These are phyloP conservation scores for Heliamphora pulchella DNA, from an alignment of 179 eudicot species.

Conservation along the genomic window DNA sequence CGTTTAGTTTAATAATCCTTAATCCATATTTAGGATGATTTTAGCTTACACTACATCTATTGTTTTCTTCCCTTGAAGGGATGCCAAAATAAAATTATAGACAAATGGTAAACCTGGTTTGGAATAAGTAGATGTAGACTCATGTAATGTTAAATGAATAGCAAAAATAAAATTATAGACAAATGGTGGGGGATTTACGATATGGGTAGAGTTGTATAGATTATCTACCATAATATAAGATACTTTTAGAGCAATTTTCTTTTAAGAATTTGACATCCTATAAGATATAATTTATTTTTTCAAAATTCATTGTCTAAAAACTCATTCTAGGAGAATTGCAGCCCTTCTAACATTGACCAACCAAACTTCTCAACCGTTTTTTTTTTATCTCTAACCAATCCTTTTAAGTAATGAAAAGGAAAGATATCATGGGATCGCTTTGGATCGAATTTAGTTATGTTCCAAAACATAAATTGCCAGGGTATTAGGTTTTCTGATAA, in stretches of 20 bases:
- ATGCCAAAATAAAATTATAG: neutral
- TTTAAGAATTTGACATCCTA: neutral
- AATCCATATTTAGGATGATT: neutral
- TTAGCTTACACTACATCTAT: neutral
- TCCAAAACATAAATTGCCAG: neutral
- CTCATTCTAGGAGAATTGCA: neutral
- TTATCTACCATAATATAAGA: neutral
- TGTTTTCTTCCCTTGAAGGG: neutral
- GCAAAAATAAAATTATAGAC: neutral
- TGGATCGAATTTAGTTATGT: neutral
- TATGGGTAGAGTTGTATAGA: neutral
- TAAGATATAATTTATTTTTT: neutral
- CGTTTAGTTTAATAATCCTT: neutral
- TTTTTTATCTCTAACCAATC: neutral
- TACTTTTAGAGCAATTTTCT: neutral
- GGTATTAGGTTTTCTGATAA: neutral
- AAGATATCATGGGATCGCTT: neutral
- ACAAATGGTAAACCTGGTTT: neutral
- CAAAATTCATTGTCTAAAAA: too few relatives aligned
- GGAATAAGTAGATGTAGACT: neutral
- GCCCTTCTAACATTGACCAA: neutral
- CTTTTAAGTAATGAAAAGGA: neutral
- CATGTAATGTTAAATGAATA: neutral
- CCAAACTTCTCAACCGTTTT: neutral
- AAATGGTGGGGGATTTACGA: neutral